Evolutionary conservation across 208 protist genomes (phyloP).

Genomic region (Eutreptiella sp.): DNA sequence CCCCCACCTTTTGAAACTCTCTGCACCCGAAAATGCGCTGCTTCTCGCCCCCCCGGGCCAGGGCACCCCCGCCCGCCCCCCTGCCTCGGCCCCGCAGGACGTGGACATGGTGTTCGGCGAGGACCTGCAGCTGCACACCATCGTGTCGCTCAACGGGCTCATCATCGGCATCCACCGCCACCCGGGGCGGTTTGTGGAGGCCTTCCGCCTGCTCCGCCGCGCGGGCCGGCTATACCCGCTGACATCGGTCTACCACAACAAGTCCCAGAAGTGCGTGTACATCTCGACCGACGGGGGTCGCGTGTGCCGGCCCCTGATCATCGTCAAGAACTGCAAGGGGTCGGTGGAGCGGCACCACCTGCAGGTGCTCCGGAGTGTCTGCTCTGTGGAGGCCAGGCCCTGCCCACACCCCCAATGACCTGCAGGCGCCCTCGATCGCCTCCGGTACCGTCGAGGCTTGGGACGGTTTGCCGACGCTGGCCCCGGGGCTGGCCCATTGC

Average conservation of each 20-base stretch:
- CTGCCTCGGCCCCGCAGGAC: no score
- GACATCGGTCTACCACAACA: slow-evolving; percentile 65
- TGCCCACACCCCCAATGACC: no score
- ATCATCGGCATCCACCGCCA: slow-evolving; percentile 66
- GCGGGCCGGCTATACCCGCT: slow-evolving; percentile 57
- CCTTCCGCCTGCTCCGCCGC: slow-evolving; percentile 56
- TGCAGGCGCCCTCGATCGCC: no score
- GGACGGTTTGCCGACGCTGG: no score
- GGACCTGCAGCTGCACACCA: slow-evolving; percentile 46
- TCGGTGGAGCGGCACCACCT: slow-evolving; percentile 43
- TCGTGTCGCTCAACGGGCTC: slow-evolving; percentile 68
- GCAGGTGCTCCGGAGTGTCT: no score
- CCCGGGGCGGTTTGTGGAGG: slow-evolving; percentile 50
- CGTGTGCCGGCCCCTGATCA: slow-evolving; percentile 86
- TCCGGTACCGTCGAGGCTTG: no score
- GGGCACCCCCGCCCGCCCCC: no score
- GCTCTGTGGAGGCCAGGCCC: no score
- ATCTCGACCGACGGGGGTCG: slow-evolving; percentile 84
- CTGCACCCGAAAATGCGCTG: no score
- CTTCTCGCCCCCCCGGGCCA: no score
- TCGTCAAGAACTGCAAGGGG: slow-evolving; percentile 66
- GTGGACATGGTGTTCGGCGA: slow-evolving; percentile 67
- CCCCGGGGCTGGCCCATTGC: no score
- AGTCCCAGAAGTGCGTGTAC: slow-evolving; percentile 51
- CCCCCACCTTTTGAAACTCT: no score